A percentile compares a stretch with the other conserved stretches of the same genome.
Conservation (phyloP, 179 eudicot genomes). For the Actinidia arguta region DNA sequence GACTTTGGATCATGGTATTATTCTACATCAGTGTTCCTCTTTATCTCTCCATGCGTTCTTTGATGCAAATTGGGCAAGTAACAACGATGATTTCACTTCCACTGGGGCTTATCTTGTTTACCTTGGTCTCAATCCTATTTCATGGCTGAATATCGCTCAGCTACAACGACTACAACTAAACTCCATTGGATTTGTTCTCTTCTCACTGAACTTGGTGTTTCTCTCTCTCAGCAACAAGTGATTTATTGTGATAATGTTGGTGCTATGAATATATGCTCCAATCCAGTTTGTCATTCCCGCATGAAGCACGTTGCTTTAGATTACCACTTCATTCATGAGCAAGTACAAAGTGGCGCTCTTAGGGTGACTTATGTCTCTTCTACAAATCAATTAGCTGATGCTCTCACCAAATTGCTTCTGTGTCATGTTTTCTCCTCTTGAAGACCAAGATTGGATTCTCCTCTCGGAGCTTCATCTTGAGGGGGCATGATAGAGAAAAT, state of each 20-base stretch:
- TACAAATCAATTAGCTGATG: background rate
- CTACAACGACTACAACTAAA: background rate
- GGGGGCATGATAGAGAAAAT: too few species aligned
- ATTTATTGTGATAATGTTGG: constrained; percentile 12
- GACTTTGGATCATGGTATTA: too few species aligned
- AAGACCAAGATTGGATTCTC: too few species aligned
- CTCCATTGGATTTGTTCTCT: background rate
- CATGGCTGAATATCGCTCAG: background rate
- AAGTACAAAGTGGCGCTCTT: background rate
- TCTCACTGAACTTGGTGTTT: background rate
- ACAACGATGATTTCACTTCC: background rate
- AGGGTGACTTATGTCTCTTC: background rate
- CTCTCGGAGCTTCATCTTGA: too few species aligned
- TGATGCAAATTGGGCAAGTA: background rate
- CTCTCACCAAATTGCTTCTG: constrained; percentile 10
- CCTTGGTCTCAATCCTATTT: background rate
- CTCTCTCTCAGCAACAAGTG: background rate
- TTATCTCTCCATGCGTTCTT: background rate
- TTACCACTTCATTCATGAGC: constrained; percentile 1
- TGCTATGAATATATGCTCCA: constrained; percentile 1
- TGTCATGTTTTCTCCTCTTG: too few species aligned
- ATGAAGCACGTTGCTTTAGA: constrained; percentile 7
- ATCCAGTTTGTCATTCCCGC: background rate
- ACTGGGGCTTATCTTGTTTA: background rate
- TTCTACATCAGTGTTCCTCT: too few species aligned